Evolutionary conservation across 2,329 filamentous ascomycete species (phyloP), one percentile per base, ranked within the genome.

Genomic region (Aspergillus hortae): DNA sequence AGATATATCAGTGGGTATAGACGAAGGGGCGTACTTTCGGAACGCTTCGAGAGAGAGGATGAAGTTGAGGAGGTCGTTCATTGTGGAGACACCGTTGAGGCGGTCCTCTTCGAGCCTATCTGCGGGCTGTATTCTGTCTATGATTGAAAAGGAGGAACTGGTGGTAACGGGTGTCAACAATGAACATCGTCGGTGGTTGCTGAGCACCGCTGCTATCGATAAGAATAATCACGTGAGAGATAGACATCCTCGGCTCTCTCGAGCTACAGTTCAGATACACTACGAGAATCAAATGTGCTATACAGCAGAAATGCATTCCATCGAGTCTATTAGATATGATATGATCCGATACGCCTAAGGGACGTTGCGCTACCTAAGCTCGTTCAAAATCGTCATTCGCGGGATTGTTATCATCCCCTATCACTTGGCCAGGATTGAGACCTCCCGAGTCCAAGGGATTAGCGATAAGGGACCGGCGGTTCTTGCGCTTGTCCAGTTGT

Each of bases 41-140:
- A 88, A 88, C 56, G 83, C 80, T 43, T 79, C 74, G 59, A 84
- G 77, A 38, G 80, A 70, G 48, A 83, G 70, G 50, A 88, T 79
- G 64, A 82, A 92, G 47, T 84, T 78, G 43, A 90, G 77, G 51
- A 92, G 83, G 64, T 88, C 83, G 62, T 80, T 70, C 72, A 74
- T 74, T 9, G 32, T 53, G 30, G 33, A 30, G 15, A 2, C 23
- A 17, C 7, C 14, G 45, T 15, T 41, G 23, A n/a, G 11, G 42
- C 21, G 25, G 38, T 43, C 32, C 14, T 11, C 4, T 21, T 21
- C 1, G 25, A 4, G 4, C n/a, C 14, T 14, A 4, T 9, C 21
- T 23, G 12, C 6, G n/a, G 15, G 12, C 3, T 10, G 19, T 10
- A n/a, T 48, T 14, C 21, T 33, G 10, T 12, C 4, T 30, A 19